Evolutionary conservation across 352 stramenopile genomes (phyloP), one percentile per base, ranked within the genome.

Genomic region (Albugo laibachii): DNA sequence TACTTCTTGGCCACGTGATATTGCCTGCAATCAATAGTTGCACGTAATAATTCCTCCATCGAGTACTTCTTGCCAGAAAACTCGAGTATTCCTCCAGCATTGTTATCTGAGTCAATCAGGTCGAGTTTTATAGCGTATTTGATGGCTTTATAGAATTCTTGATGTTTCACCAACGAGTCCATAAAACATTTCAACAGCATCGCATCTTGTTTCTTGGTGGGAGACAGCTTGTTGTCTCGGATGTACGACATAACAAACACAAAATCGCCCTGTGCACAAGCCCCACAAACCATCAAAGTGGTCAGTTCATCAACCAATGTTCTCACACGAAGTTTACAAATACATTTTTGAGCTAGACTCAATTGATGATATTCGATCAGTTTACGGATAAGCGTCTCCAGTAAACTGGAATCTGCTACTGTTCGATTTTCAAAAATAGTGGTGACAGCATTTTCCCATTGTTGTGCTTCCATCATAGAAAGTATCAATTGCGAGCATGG

Each of bases 81-180:
- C 5, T 44, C 42, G 31, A 38, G 12, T 21, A 43, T 14, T 44
- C 38, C 27, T 55, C 61, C 11, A 40, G 55, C 58, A 40, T 57
- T 57, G 48, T 63, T 41, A 43, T 59, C 35, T 34, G 74, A 64
- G 24, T 59, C 56, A 0, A 57, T 48, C 14, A 91, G 48, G 2
- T 66, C 70, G 48, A 91, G 87, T 52, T 91, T 91, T 55, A 83
- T 79, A 27, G 75, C 61, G 48, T 91, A 91, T 61, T 91, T 91
- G 54, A 91, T 83, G 1, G 78, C 73, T 53, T 91, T 91, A 72
- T 91, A 91, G 41, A 85, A 74, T 47, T 91, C 78, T 1, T 59
- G 51, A 37, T 82, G 69, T 5, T 45, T 50, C n/a, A 85, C 41
- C 72, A 87, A 80, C 6, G 56, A 59, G 51, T 83, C 62, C 11